These are phyloP conservation scores for Avena atlantica DNA, from an alignment of 176 grass and related monocot species.

Conservation along the genomic window DNA sequence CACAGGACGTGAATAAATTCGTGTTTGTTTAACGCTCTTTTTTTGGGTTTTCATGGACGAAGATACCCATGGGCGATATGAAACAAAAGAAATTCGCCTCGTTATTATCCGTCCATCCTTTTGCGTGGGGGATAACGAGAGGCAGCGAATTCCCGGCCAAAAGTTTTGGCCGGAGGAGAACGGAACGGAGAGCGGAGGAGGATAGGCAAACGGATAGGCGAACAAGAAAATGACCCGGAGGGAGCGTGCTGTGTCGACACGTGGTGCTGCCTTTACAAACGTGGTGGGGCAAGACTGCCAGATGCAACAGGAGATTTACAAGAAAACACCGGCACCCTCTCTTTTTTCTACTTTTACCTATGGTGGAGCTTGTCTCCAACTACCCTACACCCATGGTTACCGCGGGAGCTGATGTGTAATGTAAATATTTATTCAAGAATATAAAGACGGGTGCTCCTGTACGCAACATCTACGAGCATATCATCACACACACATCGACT, in stretches of 20 bases:
- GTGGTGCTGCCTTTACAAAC: constrained; percentile 39
- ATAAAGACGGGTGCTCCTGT: too few relatives aligned
- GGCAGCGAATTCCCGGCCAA: constrained; percentile 23
- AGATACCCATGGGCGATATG: constrained; percentile 4
- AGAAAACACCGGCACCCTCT: not conserved
- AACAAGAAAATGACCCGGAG: constrained; percentile 17
- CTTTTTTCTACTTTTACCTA: not conserved
- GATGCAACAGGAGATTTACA: not conserved
- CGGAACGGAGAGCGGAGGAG: not conserved
- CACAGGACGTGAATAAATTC: not conserved
- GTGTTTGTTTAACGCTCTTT: not conserved
- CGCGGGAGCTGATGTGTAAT: too few relatives aligned
- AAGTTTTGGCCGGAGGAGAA: constrained; percentile 15
- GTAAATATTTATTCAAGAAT: too few relatives aligned
- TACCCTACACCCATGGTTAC: too few relatives aligned
- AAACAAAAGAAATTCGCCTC: not conserved
- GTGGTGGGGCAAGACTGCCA: constrained; percentile 28
- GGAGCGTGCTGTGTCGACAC: not conserved
- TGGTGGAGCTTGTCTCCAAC: not conserved
- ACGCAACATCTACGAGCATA: too few relatives aligned
- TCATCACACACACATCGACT: too few relatives aligned
- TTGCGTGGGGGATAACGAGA: constrained; percentile 42
- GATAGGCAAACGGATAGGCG: constrained; percentile 47
- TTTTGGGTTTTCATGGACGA: not conserved
- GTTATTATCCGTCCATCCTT: constrained; percentile 25